Conservation (phyloP, 139 green algal species). For the Tetradesmus obliquus region DNA sequence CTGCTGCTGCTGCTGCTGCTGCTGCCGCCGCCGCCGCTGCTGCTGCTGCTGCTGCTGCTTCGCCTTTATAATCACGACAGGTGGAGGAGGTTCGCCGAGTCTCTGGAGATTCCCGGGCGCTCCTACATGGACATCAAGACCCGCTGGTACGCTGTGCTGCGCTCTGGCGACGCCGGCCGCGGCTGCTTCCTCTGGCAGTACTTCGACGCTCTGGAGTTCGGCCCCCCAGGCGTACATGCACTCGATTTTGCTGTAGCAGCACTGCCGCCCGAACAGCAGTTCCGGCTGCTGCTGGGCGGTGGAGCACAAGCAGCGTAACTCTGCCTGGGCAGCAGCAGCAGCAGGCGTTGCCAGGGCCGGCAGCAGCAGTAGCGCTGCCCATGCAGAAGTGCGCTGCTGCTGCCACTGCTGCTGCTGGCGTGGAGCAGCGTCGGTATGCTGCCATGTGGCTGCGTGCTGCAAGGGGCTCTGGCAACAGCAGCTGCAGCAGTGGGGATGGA, state of each 20-base stretch:
- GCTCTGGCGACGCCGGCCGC: too few species aligned
- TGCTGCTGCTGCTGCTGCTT: too few species aligned
- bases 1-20: too few species aligned
- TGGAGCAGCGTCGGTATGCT: not conserved
- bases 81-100: not conserved
- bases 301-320: not conserved
- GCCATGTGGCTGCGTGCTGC: not conserved
- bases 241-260: not conserved
- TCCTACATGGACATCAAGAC: too few species aligned
- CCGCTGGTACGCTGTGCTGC: too few species aligned
- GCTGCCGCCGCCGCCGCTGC: too few species aligned
- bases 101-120: not conserved
- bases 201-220: not conserved
- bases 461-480: not conserved
- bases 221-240: not conserved
- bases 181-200: not conserved
- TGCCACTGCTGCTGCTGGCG: not conserved
- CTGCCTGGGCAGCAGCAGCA: not conserved
- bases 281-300: not conserved
- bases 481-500: not conserved
- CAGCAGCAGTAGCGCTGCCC: not conserved
- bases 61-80: too few species aligned
- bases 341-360: not conserved
- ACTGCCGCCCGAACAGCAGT: not conserved
- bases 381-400: not conserved